Conservation (phyloP, 2,329 filamentous ascomycete species). For the Trichoderma breve region DNA sequence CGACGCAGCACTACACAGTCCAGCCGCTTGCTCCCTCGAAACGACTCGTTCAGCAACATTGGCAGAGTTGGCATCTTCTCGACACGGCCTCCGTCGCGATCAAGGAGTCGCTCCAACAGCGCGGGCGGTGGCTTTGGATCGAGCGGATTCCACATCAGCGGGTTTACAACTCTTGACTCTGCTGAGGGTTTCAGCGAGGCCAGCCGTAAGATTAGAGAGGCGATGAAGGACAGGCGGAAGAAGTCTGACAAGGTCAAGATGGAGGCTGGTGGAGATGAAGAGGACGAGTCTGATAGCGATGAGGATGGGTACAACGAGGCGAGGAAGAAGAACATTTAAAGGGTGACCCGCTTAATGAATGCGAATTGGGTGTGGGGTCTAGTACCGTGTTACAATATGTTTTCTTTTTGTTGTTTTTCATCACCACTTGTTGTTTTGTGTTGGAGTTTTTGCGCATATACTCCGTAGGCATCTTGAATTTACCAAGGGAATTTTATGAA, state of each 20-base stretch:
- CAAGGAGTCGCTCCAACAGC: constrained; percentile 67
- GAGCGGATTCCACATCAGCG: constrained; percentile 63
- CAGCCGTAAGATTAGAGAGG: constrained; percentile 76
- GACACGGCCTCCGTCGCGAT: constrained; percentile 80
- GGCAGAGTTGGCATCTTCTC: constrained; percentile 87
- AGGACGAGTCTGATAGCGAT: constrained; percentile 39
- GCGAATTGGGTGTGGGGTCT: neutral
- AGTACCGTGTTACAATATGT: neutral
- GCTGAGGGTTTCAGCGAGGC: constrained; percentile 78
- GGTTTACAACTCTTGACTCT: constrained; percentile 65
- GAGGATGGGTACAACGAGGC: constrained; percentile 44
- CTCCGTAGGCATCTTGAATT: neutral
- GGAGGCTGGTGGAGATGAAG: constrained; percentile 35
- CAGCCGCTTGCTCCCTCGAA: constrained; percentile 65
- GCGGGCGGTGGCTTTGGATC: constrained; percentile 61
- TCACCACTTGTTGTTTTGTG: neutral
- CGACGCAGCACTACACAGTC: constrained; percentile 54
- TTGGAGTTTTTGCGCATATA: neutral
- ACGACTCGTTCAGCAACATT: constrained; percentile 92
- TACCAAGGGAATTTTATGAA: neutral
- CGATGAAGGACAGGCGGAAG: constrained; percentile 67
- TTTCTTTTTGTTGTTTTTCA: neutral
- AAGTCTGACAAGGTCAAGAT: constrained; percentile 47
- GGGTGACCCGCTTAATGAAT: neutral
- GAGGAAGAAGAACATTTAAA: constrained; percentile 41